Percentiles rank a stretch among this genome's conserved stretches.
Conservation (phyloP, 768 basidiomycete species). For the Pisolithus sp. region DNA sequence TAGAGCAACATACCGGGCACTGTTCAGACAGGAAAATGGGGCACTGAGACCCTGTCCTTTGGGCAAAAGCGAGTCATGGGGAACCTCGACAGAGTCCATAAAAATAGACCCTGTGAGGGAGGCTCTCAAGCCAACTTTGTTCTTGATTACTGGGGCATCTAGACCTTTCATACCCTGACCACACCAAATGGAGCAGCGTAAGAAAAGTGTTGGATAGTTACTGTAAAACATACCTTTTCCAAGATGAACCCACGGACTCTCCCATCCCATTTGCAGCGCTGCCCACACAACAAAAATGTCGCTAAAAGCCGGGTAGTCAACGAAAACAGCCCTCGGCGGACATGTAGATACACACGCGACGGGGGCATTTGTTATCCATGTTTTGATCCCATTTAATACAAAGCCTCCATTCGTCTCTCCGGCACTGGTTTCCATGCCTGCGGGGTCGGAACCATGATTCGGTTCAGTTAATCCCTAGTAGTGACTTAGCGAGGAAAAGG, state of each 20-base stretch:
- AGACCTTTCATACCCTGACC: slow-evolving; percentile 76
- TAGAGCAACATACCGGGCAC: slow-evolving; percentile 48
- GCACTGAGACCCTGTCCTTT: slow-evolving; percentile 71
- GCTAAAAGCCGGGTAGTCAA: slow-evolving; percentile 31
- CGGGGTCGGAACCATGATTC: slow-evolving; percentile 94
- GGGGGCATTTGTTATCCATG: slow-evolving; percentile 95
- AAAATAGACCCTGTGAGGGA: slow-evolving; percentile 84
- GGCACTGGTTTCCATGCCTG: slow-evolving; percentile 95
- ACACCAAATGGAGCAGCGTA: neutral
- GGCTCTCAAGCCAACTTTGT: slow-evolving; percentile 86
- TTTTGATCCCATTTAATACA: slow-evolving; percentile 86
- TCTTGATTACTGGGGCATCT: slow-evolving; percentile 80
- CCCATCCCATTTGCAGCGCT: slow-evolving; percentile 86
- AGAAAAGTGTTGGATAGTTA: neutral
- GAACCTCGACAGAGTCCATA: slow-evolving; percentile 84
- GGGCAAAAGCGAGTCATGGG: slow-evolving; percentile 69
- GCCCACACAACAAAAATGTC: slow-evolving; percentile 95
- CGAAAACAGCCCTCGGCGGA: slow-evolving; percentile 1
- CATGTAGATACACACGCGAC: slow-evolving; percentile 55
- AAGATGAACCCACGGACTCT: slow-evolving; percentile 87
- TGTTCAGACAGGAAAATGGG: slow-evolving; percentile 91
- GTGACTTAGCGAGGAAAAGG: neutral
- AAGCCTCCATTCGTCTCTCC: slow-evolving; percentile 82
- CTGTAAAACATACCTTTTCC: slow-evolving; percentile 58
- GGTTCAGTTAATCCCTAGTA: slow-evolving; percentile 88